Base-by-base conservation (phyloP, 306 rosid genomes). In the Pyrus betulifolia region DNA sequence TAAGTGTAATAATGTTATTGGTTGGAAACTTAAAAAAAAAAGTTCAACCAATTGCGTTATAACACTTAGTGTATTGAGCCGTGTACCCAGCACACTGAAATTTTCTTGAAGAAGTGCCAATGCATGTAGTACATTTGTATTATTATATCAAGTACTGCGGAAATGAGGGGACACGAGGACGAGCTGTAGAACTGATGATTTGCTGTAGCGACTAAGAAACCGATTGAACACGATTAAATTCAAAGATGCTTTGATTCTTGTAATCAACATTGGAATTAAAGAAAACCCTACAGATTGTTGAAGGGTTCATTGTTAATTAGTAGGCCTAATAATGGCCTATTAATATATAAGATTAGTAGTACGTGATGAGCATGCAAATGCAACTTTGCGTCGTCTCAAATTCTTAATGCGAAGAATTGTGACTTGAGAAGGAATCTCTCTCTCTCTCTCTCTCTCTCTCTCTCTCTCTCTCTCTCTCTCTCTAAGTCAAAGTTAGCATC, bases 301-400 rank as follows among this genome's bases (percentile, higher is more conserved):
- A 75, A 82, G 79, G 80, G 72, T 21, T 78, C 78, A 76, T 76
- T 78, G 82, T 38, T 78, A 38, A 38, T 38, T 38, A 68, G 72
- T 83, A 88, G 89, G 80, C 80, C 75, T 83, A 69, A 90, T 90
- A 46, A 90, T 85, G 60, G 46, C 31, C 51, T 78, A 72, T 81
- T 62, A 72, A 75, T 72, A 80, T 78, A 76, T 27, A 66, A 44
- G 68, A 77, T 55, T 86, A 70, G 67, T 78, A 69, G 65, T 82
- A 84, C 89, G 89, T 82, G 90, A 71, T 3, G 80, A 82, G 86
- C 93, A 87, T 88, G 84, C 79, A 86, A 70, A 61, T 44, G 82
- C 85, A 85, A 76, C 78, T 81, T 38, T 2, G 42, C 42, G 64
- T 49, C 51, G 80, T 68, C 68, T 62, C 68, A 30, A 72, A 59